phyloP scores from a whole-genome alignment of 768 basidiomycete species.

The Hericium erinaceus region DNA sequence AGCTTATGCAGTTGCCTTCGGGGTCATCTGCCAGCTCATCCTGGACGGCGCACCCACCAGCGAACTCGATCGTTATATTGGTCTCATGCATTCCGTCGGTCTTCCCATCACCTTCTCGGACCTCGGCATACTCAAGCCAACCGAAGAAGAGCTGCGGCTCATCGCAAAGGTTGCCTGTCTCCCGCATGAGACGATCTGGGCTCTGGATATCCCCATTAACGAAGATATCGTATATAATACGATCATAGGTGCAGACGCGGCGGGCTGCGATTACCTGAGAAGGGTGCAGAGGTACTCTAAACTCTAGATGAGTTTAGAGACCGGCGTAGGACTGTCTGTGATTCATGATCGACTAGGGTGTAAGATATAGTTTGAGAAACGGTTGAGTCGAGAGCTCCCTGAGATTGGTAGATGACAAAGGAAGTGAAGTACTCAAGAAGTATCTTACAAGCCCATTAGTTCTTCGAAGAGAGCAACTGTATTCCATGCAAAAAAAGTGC shows the following conservation, averaged over 20 bases:
- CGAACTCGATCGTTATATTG: slow-evolving; percentile 22
- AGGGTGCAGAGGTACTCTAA: not conserved
- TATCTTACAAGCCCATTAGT: too few relatives aligned
- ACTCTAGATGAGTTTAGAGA: too few relatives aligned
- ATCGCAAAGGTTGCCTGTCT: slow-evolving; percentile 21
- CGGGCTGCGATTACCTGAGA: slow-evolving; percentile 12
- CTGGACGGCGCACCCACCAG: slow-evolving; percentile 16
- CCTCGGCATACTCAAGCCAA: slow-evolving; percentile 20
- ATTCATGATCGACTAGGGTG: too few relatives aligned
- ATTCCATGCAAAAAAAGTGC: too few relatives aligned
- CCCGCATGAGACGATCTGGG: slow-evolving; percentile 22
- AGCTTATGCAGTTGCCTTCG: slow-evolving; percentile 19
- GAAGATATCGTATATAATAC: slow-evolving; percentile 19
- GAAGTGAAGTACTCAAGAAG: too few relatives aligned
- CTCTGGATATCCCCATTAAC: slow-evolving; percentile 20
- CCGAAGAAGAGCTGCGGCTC: slow-evolving; percentile 19
- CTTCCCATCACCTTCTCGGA: slow-evolving; percentile 21
- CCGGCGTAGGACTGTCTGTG: too few relatives aligned
- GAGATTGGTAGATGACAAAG: too few relatives aligned
- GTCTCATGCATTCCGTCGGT: slow-evolving; percentile 22
- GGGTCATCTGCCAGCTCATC: slow-evolving; percentile 22
- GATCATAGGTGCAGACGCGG: slow-evolving; percentile 23
- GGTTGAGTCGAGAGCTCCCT: too few relatives aligned
- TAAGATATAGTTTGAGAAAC: too few relatives aligned
- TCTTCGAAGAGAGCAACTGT: too few relatives aligned